These are phyloP conservation scores for Cercospora zeina DNA, from an alignment of 2,329 filamentous ascomycete species.

Conservation along the genomic window DNA sequence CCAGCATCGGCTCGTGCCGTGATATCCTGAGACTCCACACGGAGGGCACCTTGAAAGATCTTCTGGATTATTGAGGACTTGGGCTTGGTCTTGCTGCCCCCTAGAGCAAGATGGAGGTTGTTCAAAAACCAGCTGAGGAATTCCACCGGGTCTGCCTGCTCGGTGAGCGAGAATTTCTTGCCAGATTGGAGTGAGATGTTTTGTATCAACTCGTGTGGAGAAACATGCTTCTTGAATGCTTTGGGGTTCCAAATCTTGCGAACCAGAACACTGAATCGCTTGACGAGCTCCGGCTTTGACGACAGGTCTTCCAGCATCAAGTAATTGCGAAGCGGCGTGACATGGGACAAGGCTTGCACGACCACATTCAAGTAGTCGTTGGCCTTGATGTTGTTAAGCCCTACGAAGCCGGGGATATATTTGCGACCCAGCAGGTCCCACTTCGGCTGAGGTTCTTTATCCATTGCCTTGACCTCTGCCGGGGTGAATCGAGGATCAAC, in stretches of 20 bases:
- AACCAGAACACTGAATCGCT: conserved; percentile 83
- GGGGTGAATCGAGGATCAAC: conserved; percentile 85
- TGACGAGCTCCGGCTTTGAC: conserved; percentile 74
- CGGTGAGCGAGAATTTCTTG: conserved; percentile 87
- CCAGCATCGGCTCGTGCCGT: conserved; percentile 84
- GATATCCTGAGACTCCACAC: conserved; percentile 90
- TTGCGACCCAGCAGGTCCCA: conserved; percentile 80
- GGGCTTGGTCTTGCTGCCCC: conserved; percentile 83
- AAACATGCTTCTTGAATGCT: conserved; percentile 95
- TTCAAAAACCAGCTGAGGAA: conserved; percentile 98
- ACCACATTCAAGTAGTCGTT: conserved; percentile 98
- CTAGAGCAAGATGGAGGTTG: conserved; percentile 86
- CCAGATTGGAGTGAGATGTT: conserved; percentile 87
- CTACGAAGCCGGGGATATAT: conserved; percentile 92
- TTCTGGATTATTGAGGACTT: conserved; percentile 84
- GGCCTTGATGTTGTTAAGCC: conserved; percentile 99
- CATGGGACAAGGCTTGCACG: conserved; percentile 86
- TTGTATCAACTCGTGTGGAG: conserved; percentile 93
- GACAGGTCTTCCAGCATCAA: conserved; percentile 83
- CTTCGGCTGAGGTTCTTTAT: conserved; percentile 61
- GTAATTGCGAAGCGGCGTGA: conserved; percentile 84
- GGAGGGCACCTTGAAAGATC: conserved; percentile 89
- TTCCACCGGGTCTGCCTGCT: conserved; percentile 92
- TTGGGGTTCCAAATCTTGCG: conserved; percentile 98
- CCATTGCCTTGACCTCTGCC: conserved; percentile 76